Base-by-base conservation (phyloP, 768 basidiomycete species). In the Russula sp. region DNA sequence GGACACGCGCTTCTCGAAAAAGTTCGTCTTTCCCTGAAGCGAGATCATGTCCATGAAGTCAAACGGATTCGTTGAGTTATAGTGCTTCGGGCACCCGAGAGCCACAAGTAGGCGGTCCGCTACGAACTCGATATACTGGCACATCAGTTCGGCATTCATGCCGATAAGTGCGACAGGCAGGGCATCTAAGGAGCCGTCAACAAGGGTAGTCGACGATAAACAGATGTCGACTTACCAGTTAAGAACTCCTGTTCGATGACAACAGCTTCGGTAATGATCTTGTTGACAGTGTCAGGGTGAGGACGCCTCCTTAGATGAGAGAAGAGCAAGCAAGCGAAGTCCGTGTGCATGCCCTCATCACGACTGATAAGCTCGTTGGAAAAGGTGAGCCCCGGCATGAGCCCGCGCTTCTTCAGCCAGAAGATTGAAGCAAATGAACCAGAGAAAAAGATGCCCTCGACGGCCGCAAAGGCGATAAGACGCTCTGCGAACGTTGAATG, bases 11-110 rank as follows among this genome's bases (percentile, higher is more conserved):
- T 95, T 94, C 77, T 96, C 94, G 72, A 95, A 97, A 75, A 97
- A 97, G 76, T 97, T 94, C 45, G 94, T 92, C 79, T 98, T 98
- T 66, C 95, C 95, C 76, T 94, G 89, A 6, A 97, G 78, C 16
- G 93, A 96, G 51, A 95, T 95, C 83, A 94, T 85, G 68, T 95
- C 92, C 91, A 94, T 94, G 71, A 94, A 94, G 73, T 94, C 89
- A 73, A 91, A 89, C 7, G 94, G 95, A 72, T 97, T 97, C 31
- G 82, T 76, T 0, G 79, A 75, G 64, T 85, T 78, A 78, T 92
- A 97, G 55, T 84, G 71, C 72, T 94, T 94, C 31, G 84, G 78
- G 68, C 89, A 92, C 39, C 94, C 94, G 31, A 97, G 79, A 4
- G 91, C 81, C 16, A 89, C 84, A 47, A 96, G 82, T 1, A 97